These are phyloP conservation scores for Tulasnella sp. DNA, from an alignment of 768 basidiomycete species.

Conservation along the genomic window DNA sequence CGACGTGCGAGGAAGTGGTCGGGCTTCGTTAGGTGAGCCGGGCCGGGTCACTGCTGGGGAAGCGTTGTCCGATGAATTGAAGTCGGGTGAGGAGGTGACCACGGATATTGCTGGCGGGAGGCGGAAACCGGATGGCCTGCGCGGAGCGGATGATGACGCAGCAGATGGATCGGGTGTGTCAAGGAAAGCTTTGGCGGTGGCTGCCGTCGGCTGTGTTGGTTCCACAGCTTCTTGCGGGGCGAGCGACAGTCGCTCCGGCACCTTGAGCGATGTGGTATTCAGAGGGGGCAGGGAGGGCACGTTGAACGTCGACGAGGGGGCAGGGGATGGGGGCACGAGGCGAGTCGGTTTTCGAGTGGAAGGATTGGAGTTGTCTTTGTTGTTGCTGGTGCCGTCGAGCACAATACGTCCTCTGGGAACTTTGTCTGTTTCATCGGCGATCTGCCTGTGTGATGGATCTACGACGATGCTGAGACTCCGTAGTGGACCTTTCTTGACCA, in stretches of 20 bases:
- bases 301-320: slow-evolving; percentile 22
- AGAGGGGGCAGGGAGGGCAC: background rate
- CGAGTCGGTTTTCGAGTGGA: background rate
- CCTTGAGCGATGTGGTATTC: background rate
- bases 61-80: background rate
- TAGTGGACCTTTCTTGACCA: slow-evolving; percentile 30
- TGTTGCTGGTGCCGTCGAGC: slow-evolving; percentile 6
- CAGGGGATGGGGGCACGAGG: slow-evolving; percentile 30
- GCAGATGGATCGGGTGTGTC: background rate
- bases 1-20: slow-evolving; percentile 15
- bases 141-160: slow-evolving; percentile 22
- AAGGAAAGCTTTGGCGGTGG: background rate
- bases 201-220: background rate
- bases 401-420: slow-evolving; percentile 29
- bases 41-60: background rate
- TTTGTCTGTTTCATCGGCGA: slow-evolving; percentile 32
- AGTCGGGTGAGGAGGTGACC: background rate
- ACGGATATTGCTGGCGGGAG: slow-evolving; percentile 8
- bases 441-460: slow-evolving; percentile 30
- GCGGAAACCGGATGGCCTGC: slow-evolving; percentile 3
- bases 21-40: slow-evolving; percentile 17
- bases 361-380: background rate
- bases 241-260: background rate
- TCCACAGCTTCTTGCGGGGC: background rate
- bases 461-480: slow-evolving; percentile 29